Conservation (phyloP, 495 filamentous ascomycete species). For the Lepidopterella palustris region DNA sequence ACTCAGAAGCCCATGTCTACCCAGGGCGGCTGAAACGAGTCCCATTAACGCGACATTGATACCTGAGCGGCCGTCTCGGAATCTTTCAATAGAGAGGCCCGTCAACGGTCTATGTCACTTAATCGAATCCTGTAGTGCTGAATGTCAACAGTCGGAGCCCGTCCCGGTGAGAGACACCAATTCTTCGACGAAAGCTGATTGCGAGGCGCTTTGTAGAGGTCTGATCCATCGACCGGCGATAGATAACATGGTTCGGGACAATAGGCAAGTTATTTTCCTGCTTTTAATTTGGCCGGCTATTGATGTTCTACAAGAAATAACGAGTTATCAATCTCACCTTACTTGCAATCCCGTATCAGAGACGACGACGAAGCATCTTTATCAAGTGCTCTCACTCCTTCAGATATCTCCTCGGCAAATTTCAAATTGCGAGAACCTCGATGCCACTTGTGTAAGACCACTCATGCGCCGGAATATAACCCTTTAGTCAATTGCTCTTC, state of each 20-base stretch:
- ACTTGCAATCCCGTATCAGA: background rate
- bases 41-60: background rate
- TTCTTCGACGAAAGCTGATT: too few relatives aligned
- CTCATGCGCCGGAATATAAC: background rate
- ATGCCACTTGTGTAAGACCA: background rate
- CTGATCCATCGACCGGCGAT: background rate
- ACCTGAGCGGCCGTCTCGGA: too few relatives aligned
- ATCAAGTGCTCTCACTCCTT: slow-evolving; percentile 4
- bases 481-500: background rate
- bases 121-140: too few relatives aligned
- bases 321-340: background rate
- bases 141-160: too few relatives aligned
- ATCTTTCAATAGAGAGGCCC: too few relatives aligned
- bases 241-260: background rate
- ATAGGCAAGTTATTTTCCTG: background rate
- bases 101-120: too few relatives aligned
- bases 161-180: too few relatives aligned
- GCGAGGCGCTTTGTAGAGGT: too few relatives aligned
- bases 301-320: background rate
- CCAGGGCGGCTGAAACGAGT: background rate
- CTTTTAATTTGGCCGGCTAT: background rate
- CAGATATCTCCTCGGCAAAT: background rate
- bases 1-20: background rate
- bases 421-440: background rate
- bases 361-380: slow-evolving; percentile 3